Conservation (phyloP, 192 early-diverging fungal species). For the Geranomyces michiganensis region DNA sequence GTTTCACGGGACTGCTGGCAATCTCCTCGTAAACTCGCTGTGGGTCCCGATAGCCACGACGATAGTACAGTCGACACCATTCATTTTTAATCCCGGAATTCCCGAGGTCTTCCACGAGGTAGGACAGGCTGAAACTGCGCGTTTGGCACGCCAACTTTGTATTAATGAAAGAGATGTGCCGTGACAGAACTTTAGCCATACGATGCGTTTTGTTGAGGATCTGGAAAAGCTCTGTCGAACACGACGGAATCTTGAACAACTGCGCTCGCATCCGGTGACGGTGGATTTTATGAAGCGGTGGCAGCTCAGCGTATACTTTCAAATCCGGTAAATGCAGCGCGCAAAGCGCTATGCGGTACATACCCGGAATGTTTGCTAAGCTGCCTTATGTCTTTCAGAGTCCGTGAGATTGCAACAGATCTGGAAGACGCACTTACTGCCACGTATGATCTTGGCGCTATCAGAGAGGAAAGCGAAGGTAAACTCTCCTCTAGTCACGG, state of each 20-base stretch:
- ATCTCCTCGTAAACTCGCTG: slow-evolving; percentile 64
- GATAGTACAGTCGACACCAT: slow-evolving; percentile 50
- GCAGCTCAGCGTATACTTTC: slow-evolving; percentile 51
- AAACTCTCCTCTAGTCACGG: no score
- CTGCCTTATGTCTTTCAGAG: slow-evolving; percentile 16
- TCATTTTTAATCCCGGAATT: slow-evolving; percentile 67
- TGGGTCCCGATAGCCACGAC: slow-evolving; percentile 56
- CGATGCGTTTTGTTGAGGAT: slow-evolving; percentile 32
- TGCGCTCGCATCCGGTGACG: slow-evolving; percentile 34
- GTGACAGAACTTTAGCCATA: slow-evolving; percentile 32
- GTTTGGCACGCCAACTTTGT: not conserved
- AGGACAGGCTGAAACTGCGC: slow-evolving; percentile 1
- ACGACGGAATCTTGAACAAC: slow-evolving; percentile 4
- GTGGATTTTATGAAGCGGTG: slow-evolving; percentile 50
- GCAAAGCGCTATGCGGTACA: not conserved
- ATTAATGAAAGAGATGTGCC: not conserved
- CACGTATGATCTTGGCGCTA: not conserved
- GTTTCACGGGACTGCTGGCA: slow-evolving; percentile 64
- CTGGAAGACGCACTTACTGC: slow-evolving; percentile 29
- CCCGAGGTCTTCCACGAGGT: slow-evolving; percentile 73
- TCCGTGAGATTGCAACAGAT: slow-evolving; percentile 43
- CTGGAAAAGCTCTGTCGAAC: slow-evolving; percentile 30
- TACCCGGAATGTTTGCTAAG: not conserved
- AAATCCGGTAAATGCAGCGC: slow-evolving; percentile 38
- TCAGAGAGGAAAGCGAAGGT: slow-evolving; percentile 9